Percentiles rank a stretch among this genome's conserved stretches.
Conservation (phyloP, 192 early-diverging fungal genomes). For the Backusella luteola region DNA sequence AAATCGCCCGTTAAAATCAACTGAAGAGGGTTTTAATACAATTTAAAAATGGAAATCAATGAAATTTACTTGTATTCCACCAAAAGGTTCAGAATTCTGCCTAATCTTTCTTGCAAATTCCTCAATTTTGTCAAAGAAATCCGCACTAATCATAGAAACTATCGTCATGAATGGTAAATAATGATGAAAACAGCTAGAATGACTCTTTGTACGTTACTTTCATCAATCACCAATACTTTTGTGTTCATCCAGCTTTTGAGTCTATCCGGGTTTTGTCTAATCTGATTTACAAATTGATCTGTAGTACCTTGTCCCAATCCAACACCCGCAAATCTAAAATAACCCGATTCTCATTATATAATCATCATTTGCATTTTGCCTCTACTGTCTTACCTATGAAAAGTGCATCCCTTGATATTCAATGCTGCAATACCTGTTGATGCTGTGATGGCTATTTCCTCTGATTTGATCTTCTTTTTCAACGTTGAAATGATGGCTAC, state of each 20-base stretch:
- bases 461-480: conserved; percentile 17
- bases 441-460: conserved; percentile 57
- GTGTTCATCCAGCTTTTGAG: conserved; percentile 51
- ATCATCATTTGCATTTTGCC: neutral
- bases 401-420: conserved; percentile 67
- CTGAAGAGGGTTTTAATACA: neutral
- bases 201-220: conserved; percentile 36
- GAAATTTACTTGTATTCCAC: conserved; percentile 63
- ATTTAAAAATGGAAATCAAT: neutral
- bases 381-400: conserved; percentile 42
- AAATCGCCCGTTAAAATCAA: conserved; percentile 70
- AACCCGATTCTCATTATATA: neutral
- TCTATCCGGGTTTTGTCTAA: conserved; percentile 20
- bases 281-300: conserved; percentile 16
- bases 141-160: conserved; percentile 76
- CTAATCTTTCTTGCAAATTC: conserved; percentile 54
- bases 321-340: conserved; percentile 55
- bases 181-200: neutral
- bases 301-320: conserved; percentile 50
- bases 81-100: conserved; percentile 52
- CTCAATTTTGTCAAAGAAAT: conserved; percentile 71
- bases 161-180: neutral
- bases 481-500: conserved; percentile 38
- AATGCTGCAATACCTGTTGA: conserved; percentile 78
- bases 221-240: conserved; percentile 70